Base-by-base conservation (phyloP, 108 stramenopile species). In the Conticribra weissflogii region DNA sequence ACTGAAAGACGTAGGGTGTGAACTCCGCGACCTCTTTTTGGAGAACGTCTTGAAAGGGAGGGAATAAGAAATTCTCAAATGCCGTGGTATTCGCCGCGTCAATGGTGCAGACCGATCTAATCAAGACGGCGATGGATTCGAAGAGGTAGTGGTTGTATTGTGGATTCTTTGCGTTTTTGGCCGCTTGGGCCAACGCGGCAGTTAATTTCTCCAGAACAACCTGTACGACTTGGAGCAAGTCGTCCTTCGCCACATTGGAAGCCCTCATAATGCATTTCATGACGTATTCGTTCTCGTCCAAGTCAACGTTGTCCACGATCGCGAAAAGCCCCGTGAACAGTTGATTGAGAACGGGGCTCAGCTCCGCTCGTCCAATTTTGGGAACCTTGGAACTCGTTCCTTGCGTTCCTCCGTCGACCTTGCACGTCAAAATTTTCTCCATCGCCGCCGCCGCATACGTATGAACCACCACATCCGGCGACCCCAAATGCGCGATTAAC, bases 121-220 rank as follows among this genome's bases (percentile, higher is more conserved):
- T 83, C 25, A 98, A 82, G 22, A 96, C 91, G 5, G 98, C 98
- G 54, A 99, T 87, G 12, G 94, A 95, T 70, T 99, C 98, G 67
- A 98, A 98, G 4, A 99, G 79, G 77, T 85, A 98, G 71, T 99
- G 98, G 68, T 97, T 98, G 90, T 92, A 99, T 44, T 88, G 91
- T 15, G 98, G 98, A 54, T 98, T 97, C 27, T 92, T 90, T 28
- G 98, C 98, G 68, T 98, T 98, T 68, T 90, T 92, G 63, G 95
- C 94, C 18, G 97, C 97, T 1, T 83, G 81, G 30, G 65, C 93
- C 59, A 98, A 65, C 7, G 93, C 87, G 3, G 66, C 74, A 21
- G 90, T 92, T 61, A 98, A 71, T 70, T 95, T 96, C 31, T 82
- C 82, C 28, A 96, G 73, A 27, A 98, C 91, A 61, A 93, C 84